Evolutionary conservation across 179 eudicot species (phyloP), one percentile per base, ranked within the genome.

Genomic region (Silene coronaria): DNA sequence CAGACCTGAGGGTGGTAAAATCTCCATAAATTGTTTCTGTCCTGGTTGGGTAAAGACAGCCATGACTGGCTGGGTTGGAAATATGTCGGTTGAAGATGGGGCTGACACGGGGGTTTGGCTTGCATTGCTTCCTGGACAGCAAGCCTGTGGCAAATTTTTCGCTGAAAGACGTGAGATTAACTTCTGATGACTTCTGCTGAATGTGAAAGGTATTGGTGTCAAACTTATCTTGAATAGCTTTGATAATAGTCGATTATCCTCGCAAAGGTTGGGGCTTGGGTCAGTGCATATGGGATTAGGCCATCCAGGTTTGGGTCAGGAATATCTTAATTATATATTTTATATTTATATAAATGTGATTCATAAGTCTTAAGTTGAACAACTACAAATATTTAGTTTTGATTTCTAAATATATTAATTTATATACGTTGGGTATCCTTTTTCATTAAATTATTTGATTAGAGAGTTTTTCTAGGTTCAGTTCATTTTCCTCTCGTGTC

Each of bases 81-180:
- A 87, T 69, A 86, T 81, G 26, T 80, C 91, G 3, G 94, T 90
- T 9, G 97, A 90, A 78, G 93, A 89, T 45, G 98, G 89, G 6
- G 98, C 98, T 70, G 97, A 94, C 63, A 94, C 98, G 3, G 96
- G 91, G 8, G 98, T 94, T 46, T 94, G 98, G 98, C 97, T 94
- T 68, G 93, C 97, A 30, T 65, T 94, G 81, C 90, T 90, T 66
- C 88, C 92, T 2, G 89, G 85, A 28, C 86, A 81, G 63, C 78
- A 80, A 13, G 81, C 85, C 0, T 89, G 80, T 23, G 98, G 98
- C 17, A 94, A 88, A 34, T 89, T 94, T 74, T 94, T 91, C 61
- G 90, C 88, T 71, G 98, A 94, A 80, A 88, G 98, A 76, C 97
- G 97, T 13, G 98, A 94, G 79, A 83, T 92, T 28, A 81, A 80